Conservation (phyloP, 768 basidiomycete genomes). For the Leccinum incarnatum region DNA sequence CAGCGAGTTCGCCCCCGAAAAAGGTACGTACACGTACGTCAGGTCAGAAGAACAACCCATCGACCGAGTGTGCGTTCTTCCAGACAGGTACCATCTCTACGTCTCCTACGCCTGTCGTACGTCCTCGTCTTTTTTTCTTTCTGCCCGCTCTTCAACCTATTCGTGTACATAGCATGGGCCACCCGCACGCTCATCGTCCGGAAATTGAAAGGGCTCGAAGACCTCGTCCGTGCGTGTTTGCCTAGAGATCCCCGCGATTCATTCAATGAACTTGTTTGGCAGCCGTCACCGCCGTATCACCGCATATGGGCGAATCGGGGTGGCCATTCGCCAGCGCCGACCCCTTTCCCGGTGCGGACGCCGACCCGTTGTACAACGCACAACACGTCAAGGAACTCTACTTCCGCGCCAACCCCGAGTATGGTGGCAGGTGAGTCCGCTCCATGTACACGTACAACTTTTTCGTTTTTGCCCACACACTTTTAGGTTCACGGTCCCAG, state of each 20-base stretch:
- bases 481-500: constrained; percentile 76
- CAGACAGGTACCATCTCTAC: constrained; percentile 90
- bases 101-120: constrained; percentile 84
- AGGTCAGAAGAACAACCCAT: too few relatives aligned
- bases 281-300: constrained; percentile 84
- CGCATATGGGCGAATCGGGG: constrained; percentile 77
- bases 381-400: constrained; percentile 85
- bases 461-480: background rate
- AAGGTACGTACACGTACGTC: constrained; percentile 45
- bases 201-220: constrained; percentile 89
- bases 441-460: too few relatives aligned
- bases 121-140: constrained; percentile 17
- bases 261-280: background rate
- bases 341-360: constrained; percentile 67
- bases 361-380: constrained; percentile 68
- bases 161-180: constrained; percentile 73
- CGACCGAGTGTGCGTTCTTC: background rate
- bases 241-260: background rate
- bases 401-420: constrained; percentile 67
- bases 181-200: constrained; percentile 85
- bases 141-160: background rate
- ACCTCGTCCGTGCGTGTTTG: constrained; percentile 63
- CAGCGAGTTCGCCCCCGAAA: constrained; percentile 70
- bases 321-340: constrained; percentile 84
- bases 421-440: constrained; percentile 54